A percentile compares a stretch with the other conserved stretches of the same genome.
Evolutionary conservation across 352 stramenopile genomes (phyloP).

Genomic region (Chloridella minuta): DNA sequence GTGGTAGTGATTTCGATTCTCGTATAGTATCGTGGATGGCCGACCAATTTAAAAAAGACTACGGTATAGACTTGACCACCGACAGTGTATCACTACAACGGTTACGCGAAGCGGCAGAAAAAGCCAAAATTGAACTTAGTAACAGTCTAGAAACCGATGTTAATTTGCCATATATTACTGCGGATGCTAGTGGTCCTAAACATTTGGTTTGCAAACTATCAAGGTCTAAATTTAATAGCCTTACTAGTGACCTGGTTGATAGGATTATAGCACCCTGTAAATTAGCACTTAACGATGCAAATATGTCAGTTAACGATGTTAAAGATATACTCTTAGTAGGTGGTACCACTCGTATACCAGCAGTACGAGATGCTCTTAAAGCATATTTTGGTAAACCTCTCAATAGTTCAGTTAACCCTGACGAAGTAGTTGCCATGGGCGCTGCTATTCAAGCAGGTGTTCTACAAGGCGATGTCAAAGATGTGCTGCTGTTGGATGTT

Average conservation of each 20-base stretch:
- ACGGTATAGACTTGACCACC: slow-evolving; percentile 48
- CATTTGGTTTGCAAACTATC: slow-evolving; percentile 48
- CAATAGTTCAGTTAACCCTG: slow-evolving; percentile 56
- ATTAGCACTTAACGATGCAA: slow-evolving; percentile 53
- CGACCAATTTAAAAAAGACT: slow-evolving; percentile 92
- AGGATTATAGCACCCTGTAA: slow-evolving; percentile 13
- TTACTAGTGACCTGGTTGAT: slow-evolving; percentile 68
- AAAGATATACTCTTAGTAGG: slow-evolving; percentile 96
- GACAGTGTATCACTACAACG: slow-evolving; percentile 82
- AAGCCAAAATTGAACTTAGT: slow-evolving; percentile 84
- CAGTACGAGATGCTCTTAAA: slow-evolving; percentile 73
- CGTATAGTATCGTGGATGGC: slow-evolving; percentile 98
- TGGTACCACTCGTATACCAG: slow-evolving; percentile 80
- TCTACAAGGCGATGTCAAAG: neutral
- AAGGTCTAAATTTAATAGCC: slow-evolving; percentile 68
- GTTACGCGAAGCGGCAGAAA: slow-evolving; percentile 71
- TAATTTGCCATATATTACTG: slow-evolving; percentile 79
- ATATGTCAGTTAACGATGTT: slow-evolving; percentile 72
- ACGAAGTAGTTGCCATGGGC: slow-evolving; percentile 92
- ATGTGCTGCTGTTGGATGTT: slow-evolving; percentile 71
- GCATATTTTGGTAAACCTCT: slow-evolving; percentile 88
- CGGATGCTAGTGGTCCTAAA: slow-evolving; percentile 44
- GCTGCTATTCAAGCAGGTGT: slow-evolving; percentile 42
- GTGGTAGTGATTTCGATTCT: slow-evolving; percentile 97
- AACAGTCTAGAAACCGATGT: slow-evolving; percentile 71